Base-by-base conservation (phyloP, 2,329 filamentous ascomycete species). In the Cladorrhinum sp. region DNA sequence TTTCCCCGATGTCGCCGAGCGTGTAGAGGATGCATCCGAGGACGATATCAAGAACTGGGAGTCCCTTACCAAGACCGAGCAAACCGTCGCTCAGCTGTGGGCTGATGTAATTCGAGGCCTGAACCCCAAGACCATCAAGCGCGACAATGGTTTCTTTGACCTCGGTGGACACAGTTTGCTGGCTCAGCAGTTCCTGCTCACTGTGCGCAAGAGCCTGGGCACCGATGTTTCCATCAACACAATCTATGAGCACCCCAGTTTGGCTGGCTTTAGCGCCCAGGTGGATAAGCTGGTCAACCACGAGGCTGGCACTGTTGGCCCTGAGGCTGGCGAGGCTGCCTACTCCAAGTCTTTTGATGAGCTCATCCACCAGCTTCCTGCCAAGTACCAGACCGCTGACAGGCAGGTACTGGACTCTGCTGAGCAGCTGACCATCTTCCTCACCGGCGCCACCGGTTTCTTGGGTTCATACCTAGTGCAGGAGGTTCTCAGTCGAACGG, bases 391-490 rank as follows among this genome's bases (percentile, higher is more conserved):
- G 64, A 69, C 70, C 1, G 72, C 68, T 4, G 65, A 70, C 42
- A 60, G 62, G 7, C 64, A 59, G 9, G 58, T 64, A 0, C 50
- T 69, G 20, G 58, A 65, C 66, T 61, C 77, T 63, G 52, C 69
- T 65, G 46, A 67, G 46, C 55, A 60, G 33, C 68, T 78, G 33
- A 92, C 88, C 0, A 81, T 95, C 10, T 90, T 97, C 73, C 77
- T 97, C 4, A 97, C 93, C 2, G 92, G 94, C 49, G 92, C 91
- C 3, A 97, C 93, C 4, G 93, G 93, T 2, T 97, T 97, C 79
- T 76, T 97, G 20, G 93, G 93, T 26, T 84, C 90, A 0, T 96
- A 92, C 70, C 79, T 97, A 10, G 78, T 96, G 30, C 83, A 83
- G 59, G 91, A 96, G 59, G 75, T 96, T 1, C 80, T 97, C 1